Percentiles rank a stretch among this genome's conserved stretches.
Evolutionary conservation across 129 eudicot genomes (phyloP).

Genomic region (Apium graveolens): DNA sequence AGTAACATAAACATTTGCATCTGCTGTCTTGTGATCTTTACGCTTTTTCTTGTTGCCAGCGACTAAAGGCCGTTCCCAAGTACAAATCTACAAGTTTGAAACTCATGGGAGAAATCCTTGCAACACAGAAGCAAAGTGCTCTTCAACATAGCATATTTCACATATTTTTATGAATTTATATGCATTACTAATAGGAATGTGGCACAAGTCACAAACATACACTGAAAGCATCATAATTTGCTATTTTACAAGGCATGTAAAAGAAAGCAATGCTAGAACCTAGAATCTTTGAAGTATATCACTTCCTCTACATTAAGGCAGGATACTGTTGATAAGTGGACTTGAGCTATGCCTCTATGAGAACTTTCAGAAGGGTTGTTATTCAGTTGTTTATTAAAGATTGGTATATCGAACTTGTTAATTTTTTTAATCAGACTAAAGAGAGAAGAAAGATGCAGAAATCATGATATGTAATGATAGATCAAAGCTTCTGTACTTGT

Average conservation of each 20-base stretch:
- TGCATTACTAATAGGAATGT: neutral
- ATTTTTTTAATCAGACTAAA: neutral
- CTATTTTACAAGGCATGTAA: neutral
- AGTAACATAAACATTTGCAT: neutral
- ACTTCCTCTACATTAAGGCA: neutral
- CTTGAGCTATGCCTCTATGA: neutral
- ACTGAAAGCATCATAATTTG: neutral
- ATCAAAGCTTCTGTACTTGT: neutral
- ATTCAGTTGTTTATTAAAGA: neutral
- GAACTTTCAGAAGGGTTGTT: slow-evolving; percentile 1
- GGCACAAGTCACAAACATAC: neutral
- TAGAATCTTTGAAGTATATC: neutral
- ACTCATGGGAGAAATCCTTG: neutral
- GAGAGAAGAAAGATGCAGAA: neutral
- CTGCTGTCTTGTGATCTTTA: neutral
- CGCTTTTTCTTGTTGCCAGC: neutral
- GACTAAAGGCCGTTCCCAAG: neutral
- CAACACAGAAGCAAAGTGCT: neutral
- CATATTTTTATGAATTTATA: neutral
- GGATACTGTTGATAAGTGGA: neutral
- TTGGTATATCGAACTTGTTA: neutral
- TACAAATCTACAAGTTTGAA: neutral
- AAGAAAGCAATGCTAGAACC: neutral
- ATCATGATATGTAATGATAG: neutral
- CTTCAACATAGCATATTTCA: neutral